Percentiles rank a stretch among this genome's conserved stretches.
Conservation (phyloP, 768 basidiomycete species). For the Chalciporus sphaerocephalus region DNA sequence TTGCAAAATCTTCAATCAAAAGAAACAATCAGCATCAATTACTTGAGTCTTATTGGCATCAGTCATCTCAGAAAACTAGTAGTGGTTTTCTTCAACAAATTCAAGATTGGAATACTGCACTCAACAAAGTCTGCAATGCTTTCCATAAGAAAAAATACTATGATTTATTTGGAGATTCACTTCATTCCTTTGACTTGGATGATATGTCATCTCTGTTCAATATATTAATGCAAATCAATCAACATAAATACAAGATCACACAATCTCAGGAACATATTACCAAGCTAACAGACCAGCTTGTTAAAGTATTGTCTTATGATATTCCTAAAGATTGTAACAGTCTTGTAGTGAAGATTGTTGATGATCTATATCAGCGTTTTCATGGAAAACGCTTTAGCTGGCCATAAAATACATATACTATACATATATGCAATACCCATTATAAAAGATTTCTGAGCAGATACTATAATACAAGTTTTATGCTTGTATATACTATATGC, state of each 20-base stretch:
- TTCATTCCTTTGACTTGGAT: no score
- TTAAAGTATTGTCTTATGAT: neutral
- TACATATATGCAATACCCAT: no score
- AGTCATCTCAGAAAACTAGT: neutral
- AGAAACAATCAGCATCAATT: neutral
- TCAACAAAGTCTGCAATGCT: slow-evolving; percentile 3
- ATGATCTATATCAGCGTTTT: slow-evolving; percentile 26
- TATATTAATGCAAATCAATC: slow-evolving; percentile 21
- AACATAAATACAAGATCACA: slow-evolving; percentile 20
- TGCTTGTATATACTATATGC: no score
- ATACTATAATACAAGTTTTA: no score
- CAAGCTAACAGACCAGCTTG: slow-evolving; percentile 9
- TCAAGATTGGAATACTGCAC: slow-evolving; percentile 11
- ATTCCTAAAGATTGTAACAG: neutral
- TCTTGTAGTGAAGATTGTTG: slow-evolving; percentile 14
- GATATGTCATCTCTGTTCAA: slow-evolving; percentile 11
- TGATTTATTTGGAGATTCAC: slow-evolving; percentile 19
- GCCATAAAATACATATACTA: no score
- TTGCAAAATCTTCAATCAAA: neutral
- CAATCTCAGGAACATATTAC: slow-evolving; percentile 9
- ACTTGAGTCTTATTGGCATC: no score
- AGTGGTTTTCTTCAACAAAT: slow-evolving; percentile 1
- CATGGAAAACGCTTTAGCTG: neutral
- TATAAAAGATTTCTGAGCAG: no score
- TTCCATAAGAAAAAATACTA: neutral